Conservation (phyloP, 352 stramenopile species). For the Pythium rishiriense region DNA sequence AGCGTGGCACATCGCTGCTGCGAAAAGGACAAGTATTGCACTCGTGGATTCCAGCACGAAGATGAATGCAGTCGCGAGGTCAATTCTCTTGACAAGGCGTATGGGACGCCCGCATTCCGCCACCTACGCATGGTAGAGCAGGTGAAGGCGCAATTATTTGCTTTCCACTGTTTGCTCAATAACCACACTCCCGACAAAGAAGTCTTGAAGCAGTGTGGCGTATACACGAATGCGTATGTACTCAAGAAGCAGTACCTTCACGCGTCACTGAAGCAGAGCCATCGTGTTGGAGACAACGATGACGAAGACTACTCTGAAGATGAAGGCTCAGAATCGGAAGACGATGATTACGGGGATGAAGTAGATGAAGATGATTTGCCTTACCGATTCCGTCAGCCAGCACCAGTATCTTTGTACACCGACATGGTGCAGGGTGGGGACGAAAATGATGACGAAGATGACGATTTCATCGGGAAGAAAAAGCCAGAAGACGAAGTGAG, state of each 20-base stretch:
- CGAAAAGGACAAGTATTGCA: constrained; percentile 84
- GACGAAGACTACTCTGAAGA: constrained; percentile 69
- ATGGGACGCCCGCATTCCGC: constrained; percentile 66
- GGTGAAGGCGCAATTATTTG: constrained; percentile 86
- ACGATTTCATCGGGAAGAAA: constrained; percentile 50
- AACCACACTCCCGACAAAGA: constrained; percentile 85
- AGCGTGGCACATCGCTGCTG: constrained; percentile 57
- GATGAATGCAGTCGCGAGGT: constrained; percentile 81
- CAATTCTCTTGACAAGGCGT: constrained; percentile 60
- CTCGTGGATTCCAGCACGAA: constrained; percentile 67
- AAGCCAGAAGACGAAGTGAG: constrained; percentile 70
- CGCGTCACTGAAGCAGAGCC: constrained; percentile 34
- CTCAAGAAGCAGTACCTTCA: constrained; percentile 69
- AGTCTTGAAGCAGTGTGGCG: constrained; percentile 86
- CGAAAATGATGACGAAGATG: constrained; percentile 42
- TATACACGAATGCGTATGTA: constrained; percentile 78
- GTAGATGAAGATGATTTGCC: constrained; percentile 56
- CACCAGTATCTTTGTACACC: constrained; percentile 47
- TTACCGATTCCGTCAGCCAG: constrained; percentile 35
- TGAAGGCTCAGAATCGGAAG: constrained; percentile 57
- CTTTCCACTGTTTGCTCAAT: constrained; percentile 87
- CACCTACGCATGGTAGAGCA: constrained; percentile 82
- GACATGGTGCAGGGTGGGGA: constrained; percentile 52
- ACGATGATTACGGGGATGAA: constrained; percentile 68
- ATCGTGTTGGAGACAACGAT: constrained; percentile 58